phyloP scores from a whole-genome alignment of 2,329 filamentous ascomycete genomes.

The Fusarium sublunatum region DNA sequence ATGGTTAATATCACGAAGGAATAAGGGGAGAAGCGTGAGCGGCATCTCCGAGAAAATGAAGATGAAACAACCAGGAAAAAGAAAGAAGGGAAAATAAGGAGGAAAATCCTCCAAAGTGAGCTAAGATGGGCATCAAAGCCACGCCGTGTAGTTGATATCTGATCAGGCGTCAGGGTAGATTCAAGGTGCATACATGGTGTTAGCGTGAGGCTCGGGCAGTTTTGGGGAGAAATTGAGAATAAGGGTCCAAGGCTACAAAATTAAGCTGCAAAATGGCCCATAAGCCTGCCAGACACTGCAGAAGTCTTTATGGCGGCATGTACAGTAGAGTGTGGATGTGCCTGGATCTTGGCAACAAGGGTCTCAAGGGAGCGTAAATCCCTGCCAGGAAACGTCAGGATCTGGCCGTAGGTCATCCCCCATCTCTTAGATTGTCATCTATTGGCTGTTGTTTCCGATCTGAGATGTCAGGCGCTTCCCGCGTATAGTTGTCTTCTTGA shows the following conservation, averaged over 20 bases:
- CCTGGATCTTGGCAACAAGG: conserved; percentile 32
- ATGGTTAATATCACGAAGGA: conserved; percentile 18
- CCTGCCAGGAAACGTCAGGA: conserved; percentile 7
- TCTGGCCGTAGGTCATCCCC: conserved; percentile 1
- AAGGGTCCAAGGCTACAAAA: conserved; percentile 8
- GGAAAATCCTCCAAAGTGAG: neutral
- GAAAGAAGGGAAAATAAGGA: neutral
- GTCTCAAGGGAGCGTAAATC: conserved; percentile 13
- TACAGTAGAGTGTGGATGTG: conserved; percentile 37
- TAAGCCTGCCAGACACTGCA: neutral
- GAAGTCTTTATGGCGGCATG: conserved; percentile 18
- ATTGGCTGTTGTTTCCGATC: conserved; percentile 28
- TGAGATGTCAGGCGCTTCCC: conserved; percentile 9
- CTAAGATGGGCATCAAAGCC: conserved; percentile 1
- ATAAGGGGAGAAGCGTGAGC: conserved; percentile 14
- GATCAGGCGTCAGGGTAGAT: conserved; percentile 19
- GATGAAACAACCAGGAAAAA: conserved; percentile 9
- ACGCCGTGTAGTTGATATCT: conserved; percentile 9
- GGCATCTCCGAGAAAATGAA: conserved; percentile 16
- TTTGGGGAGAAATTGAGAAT: neutral
- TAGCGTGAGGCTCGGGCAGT: conserved; percentile 20
- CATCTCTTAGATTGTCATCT: neutral
- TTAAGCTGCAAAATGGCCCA: neutral
- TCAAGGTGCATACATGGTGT: conserved; percentile 8
- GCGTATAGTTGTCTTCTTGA: conserved; percentile 24